These are phyloP conservation scores for Cucurbita maxima DNA, from an alignment of 306 rosid genomes.

Conservation along the genomic window DNA sequence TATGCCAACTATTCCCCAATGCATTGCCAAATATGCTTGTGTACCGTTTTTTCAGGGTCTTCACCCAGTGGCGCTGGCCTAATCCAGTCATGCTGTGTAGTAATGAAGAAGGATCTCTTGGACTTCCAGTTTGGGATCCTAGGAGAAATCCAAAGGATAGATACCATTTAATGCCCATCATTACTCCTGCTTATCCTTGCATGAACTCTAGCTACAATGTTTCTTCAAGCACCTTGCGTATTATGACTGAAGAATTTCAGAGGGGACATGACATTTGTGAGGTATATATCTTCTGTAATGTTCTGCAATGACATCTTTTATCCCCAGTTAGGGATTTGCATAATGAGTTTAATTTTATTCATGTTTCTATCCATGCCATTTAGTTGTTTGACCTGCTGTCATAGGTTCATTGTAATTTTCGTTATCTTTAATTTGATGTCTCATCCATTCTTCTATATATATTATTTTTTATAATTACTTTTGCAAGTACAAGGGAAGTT, in stretches of 20 bases:
- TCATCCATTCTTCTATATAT: background rate
- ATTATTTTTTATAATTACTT: background rate
- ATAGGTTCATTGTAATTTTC: background rate
- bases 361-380: background rate
- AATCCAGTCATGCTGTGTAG: conserved; percentile 92
- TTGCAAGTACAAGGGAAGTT: background rate
- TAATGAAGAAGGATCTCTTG: conserved; percentile 87
- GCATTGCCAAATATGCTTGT: conserved; percentile 91
- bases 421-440: background rate
- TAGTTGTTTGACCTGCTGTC: background rate
- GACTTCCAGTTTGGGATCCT: conserved; percentile 93
- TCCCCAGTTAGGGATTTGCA: background rate
- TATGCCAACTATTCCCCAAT: conserved; percentile 94
- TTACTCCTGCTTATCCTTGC: conserved; percentile 96
- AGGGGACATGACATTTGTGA: conserved; percentile 87
- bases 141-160: conserved; percentile 75
- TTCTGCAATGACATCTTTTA: background rate
- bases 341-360: background rate
- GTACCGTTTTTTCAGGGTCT: conserved; percentile 89
- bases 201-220: conserved; percentile 99
- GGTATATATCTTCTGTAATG: conserved; percentile 26
- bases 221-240: conserved; percentile 72
- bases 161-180: conserved; percentile 88
- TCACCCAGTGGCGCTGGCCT: conserved; percentile 97
- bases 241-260: conserved; percentile 78